phyloP scores from a whole-genome alignment of 805 yeast species.

The Metschnikowia continentalis region DNA sequence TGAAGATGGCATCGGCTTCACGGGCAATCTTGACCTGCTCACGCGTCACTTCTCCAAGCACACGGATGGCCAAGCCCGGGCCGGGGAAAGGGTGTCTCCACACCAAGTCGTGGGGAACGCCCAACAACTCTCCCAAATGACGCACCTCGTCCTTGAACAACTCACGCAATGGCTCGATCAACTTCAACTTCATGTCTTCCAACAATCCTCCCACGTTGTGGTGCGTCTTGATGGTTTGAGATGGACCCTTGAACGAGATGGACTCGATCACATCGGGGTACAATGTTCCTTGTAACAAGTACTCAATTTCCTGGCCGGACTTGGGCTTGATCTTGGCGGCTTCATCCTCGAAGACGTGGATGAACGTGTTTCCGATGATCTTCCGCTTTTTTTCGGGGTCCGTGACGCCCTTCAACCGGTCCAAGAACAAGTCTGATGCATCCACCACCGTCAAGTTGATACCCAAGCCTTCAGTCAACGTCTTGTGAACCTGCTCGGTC shows the following conservation, averaged over 20 bases:
- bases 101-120: conserved; percentile 93
- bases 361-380: conserved; percentile 96
- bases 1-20: conserved; percentile 93
- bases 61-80: conserved; percentile 99
- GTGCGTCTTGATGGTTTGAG: conserved; percentile 98
- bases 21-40: conserved; percentile 94
- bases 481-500: conserved; percentile 82
- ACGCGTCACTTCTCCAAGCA: conserved; percentile 92
- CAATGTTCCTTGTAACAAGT: conserved; percentile 90
- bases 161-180: conserved; percentile 98
- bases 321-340: conserved; percentile 88
- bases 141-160: conserved; percentile 98
- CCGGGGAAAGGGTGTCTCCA: conserved; percentile 99
- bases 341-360: conserved; percentile 94
- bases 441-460: conserved; percentile 93
- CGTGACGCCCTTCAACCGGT: conserved; percentile 84
- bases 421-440: conserved; percentile 86
- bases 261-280: conserved; percentile 99
- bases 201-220: conserved; percentile 98
- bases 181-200: conserved; percentile 96
- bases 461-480: conserved; percentile 88
- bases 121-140: conserved; percentile 88
- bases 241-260: conserved; percentile 98
- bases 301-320: conserved; percentile 87
- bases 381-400: conserved; percentile 99